These are phyloP conservation scores for Candida suzukii DNA, from an alignment of 805 yeast genomes.

Conservation along the genomic window DNA sequence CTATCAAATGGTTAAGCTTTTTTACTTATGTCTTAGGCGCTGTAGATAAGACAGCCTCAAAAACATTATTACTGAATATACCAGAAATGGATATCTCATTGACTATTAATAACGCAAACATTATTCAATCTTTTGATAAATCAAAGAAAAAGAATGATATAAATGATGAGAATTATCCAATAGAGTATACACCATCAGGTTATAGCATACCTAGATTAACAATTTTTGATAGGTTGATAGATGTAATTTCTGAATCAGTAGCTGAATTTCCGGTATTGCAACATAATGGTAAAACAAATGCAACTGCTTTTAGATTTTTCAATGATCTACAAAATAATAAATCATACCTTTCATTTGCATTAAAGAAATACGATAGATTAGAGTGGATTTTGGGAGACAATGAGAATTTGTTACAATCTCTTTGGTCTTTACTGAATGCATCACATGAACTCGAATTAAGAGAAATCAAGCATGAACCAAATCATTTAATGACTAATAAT, in stretches of 20 bases:
- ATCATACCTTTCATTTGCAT: conserved; percentile 33
- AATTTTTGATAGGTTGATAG: conserved; percentile 31
- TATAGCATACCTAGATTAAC: conserved; percentile 18
- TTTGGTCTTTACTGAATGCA: conserved; percentile 34
- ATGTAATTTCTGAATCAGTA: conserved; percentile 22
- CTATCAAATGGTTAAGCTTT: conserved; percentile 61
- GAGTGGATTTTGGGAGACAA: conserved; percentile 56
- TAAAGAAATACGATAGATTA: conserved; percentile 65
- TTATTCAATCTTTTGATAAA: not conserved
- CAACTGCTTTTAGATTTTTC: conserved; percentile 9
- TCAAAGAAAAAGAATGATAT: not conserved
- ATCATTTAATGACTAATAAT: conserved; percentile 16
- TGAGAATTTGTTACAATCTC: conserved; percentile 33
- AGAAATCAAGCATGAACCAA: conserved; percentile 33
- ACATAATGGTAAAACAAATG: not conserved
- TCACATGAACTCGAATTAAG: conserved; percentile 60
- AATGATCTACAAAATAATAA: conserved; percentile 16
- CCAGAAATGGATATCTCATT: conserved; percentile 41
- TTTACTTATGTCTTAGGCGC: conserved; percentile 40
- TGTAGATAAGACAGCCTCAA: conserved; percentile 3
- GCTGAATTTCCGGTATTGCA: conserved; percentile 1
- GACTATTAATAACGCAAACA: conserved; percentile 22
- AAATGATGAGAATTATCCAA: not conserved
- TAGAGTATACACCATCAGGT: conserved; percentile 11
- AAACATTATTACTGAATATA: conserved; percentile 26